Base-by-base conservation (phyloP, 441 rosid species). In the Lepidium campestre region DNA sequence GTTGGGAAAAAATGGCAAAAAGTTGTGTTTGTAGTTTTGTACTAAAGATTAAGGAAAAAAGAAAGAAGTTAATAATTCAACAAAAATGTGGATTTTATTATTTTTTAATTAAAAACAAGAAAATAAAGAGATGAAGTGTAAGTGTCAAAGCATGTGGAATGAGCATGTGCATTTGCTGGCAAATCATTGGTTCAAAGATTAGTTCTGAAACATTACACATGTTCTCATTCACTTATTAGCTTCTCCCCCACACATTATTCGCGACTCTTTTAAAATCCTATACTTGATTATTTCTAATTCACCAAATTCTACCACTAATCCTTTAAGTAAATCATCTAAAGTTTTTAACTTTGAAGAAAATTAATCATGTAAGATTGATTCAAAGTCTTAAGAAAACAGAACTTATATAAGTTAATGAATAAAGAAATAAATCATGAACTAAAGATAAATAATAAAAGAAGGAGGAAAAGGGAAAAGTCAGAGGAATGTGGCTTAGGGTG, bases 141-240 rank as follows among this genome's bases (percentile, higher is more conserved):
- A 6, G 35, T 36, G 20, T 71, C 67, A 65, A 5, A n/a, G 71
- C 76, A 72, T 72, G 76, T 72, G 76, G 56, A 17, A 57, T 4
- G 48, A 23, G 40, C 76, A 72, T 72, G 76, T 65, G 76, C 56
- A 50, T 12, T 15, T 12, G 42, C 37, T 58, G 67, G 44, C 70
- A 65, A 71, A 71, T 71, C 75, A 63, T 63, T 71, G 70, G 55
- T 54, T 6, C 32, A 53, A 45, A 70, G 56, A 70, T 19, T 57
- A 49, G 22, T 58, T 34, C 15, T 34, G 29, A 58, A 72, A 72
- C 71, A 72, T 44, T 18, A 65, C 71, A 65, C 76, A 72, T 72
- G 76, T 44, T 32, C 48, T 23, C 40, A n/a, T n/a, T n/a, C n/a
- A n/a, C n/a, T n/a, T n/a, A n/a, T n/a, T n/a, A n/a, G n/a, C n/a